phyloP scores from a whole-genome alignment of 2,329 filamentous ascomycete genomes.

The Diaporthe citri region DNA sequence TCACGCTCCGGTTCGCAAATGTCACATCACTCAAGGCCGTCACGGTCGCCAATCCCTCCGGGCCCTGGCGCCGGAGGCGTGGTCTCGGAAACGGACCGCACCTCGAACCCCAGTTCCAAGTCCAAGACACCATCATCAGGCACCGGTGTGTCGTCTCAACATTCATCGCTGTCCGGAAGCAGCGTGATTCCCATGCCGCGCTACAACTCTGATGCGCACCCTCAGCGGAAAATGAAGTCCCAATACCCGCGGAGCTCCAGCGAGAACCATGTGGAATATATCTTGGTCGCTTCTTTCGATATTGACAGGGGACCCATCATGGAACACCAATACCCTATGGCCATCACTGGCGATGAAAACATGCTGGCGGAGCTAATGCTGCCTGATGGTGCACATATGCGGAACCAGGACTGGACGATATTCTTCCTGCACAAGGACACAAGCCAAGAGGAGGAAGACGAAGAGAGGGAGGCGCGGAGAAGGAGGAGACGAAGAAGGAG shows the following conservation, averaged over 20 bases:
- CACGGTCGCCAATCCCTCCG: constrained; percentile 67
- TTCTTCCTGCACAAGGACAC: constrained; percentile 98
- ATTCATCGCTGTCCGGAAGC: constrained; percentile 68
- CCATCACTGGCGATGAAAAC: constrained; percentile 96
- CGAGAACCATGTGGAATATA: constrained; percentile 98
- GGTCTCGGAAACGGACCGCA: constrained; percentile 65
- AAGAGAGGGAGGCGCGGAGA: constrained; percentile 69
- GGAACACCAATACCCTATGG: constrained; percentile 96
- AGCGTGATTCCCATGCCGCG: constrained; percentile 49
- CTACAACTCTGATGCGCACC: constrained; percentile 63
- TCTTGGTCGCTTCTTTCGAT: constrained; percentile 96
- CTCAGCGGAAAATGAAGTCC: constrained; percentile 72
- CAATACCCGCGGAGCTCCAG: constrained; percentile 80
- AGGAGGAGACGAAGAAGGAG: constrained; percentile 64
- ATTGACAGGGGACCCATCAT: constrained; percentile 96
- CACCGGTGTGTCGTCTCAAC: constrained; percentile 68
- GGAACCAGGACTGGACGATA: constrained; percentile 98
- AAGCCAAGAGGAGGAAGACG: constrained; percentile 84
- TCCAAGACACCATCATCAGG: constrained; percentile 70
- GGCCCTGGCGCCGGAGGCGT: constrained; percentile 38
- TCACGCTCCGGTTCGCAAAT: constrained; percentile 70
- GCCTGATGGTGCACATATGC: constrained; percentile 93
- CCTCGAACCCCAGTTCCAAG: constrained; percentile 70
- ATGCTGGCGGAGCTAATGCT: constrained; percentile 99
- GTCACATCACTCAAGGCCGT: constrained; percentile 65